Base-by-base conservation (phyloP, 176 grass and related monocot species). In the Microstegium vimineum region DNA sequence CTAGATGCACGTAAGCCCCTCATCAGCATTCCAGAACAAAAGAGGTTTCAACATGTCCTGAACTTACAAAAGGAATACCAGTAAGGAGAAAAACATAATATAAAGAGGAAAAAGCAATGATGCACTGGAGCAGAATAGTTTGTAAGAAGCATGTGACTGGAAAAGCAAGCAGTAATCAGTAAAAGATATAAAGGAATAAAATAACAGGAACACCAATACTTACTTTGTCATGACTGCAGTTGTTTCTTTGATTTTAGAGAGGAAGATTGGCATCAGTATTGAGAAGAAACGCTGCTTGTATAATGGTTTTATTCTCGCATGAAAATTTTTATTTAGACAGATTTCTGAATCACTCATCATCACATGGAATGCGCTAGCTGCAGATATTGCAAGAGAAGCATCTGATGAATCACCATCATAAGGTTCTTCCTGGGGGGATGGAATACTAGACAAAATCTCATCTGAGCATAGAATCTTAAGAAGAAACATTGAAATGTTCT, bases 251-350 rank as follows among this genome's bases (percentile, higher is more conserved):
- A 95, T 86, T 91, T 88, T 94, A 67, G 87, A 83, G 72, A 93
- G 90, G 72, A 98, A 79, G 43, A 94, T 88, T 16, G 95, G 92
- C 80, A 85, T 73, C 73, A 98, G 69, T 87, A 80, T 87, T 86
- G 92, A 91, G 87, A 95, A 98, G 78, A 94, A 94, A 82, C 95
- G 95, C 73, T 98, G 95, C 73, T 98, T 98, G 89, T 98, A 95
- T 71, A 98, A 85, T 71, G 93, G 90, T 75, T 91, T 98, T 86
- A 91, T 86, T 83, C 83, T 91, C 65, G 90, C 90, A 91, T 98
- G 92, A 75, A 95, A 91, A 57, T 91, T 89, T 89, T 94, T 98
- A 86, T 87, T 94, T 84, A 98, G 90, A 84, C 88, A 94, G 22
- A 77, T 89, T 82, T 93, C 92, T 93, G 95, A 88, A 66, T 98